Conservation (phyloP, 176 grass and related monocot species). For the barley (Hordeum vulgare) region DNA sequence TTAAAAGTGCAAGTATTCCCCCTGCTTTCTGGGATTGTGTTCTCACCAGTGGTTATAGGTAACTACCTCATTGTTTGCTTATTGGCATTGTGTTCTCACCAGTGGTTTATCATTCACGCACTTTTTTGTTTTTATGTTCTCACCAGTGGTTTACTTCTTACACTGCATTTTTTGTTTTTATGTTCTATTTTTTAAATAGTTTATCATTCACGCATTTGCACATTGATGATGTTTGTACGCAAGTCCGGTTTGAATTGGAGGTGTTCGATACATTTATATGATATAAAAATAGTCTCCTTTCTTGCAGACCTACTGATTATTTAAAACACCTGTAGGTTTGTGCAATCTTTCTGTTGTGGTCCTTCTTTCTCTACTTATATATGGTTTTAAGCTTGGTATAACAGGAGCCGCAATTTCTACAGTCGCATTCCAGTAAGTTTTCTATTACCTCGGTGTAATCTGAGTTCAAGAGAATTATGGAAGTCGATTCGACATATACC, state of each 20-base stretch:
- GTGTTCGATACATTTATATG: not conserved
- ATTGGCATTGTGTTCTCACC: not conserved
- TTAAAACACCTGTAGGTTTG: constrained; percentile 31
- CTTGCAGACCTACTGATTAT: not conserved
- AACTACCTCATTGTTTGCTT: constrained; percentile 20
- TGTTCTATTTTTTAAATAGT: constrained; percentile 1
- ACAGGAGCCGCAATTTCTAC: too few relatives aligned
- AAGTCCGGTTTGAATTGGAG: constrained; percentile 8
- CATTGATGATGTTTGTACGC: not conserved
- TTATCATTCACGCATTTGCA: too few relatives aligned
- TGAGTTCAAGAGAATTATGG: not conserved
- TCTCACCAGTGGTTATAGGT: too few relatives aligned
- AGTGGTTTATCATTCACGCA: not conserved
- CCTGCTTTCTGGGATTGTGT: too few relatives aligned
- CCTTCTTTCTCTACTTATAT: too few relatives aligned
- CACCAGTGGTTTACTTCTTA: not conserved
- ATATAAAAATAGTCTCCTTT: not conserved
- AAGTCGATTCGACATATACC: not conserved
- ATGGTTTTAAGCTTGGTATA: too few relatives aligned
- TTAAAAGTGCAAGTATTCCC: too few relatives aligned
- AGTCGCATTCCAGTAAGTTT: too few relatives aligned
- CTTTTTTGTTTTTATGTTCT: too few relatives aligned
- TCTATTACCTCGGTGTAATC: too few relatives aligned
- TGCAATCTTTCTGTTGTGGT: constrained; percentile 49
- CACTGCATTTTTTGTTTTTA: not conserved